Base-by-base conservation (phyloP, 176 grass and related monocot genomes). In the Eremochloa ophiuroides region DNA sequence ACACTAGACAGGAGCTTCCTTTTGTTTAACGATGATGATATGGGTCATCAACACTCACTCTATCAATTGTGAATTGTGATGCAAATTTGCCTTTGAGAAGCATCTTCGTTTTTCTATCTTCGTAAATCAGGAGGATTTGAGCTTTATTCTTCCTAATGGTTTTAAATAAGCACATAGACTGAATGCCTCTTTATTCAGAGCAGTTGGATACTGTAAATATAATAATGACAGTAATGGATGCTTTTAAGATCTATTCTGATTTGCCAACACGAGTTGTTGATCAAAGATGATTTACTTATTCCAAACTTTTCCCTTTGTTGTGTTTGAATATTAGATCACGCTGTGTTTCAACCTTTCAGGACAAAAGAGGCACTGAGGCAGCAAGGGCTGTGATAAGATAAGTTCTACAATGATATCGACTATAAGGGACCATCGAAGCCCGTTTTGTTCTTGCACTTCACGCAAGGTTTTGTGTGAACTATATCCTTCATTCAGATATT, bases 231-330 rank as follows among this genome's bases (percentile, higher is more conserved):
- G 23, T 44, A 73, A 56, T 66, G 39, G 46, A 79, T 48, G 66
- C 79, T 73, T 85, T 82, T 73, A 78, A 73, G 65, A 89, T 82
- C 56, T 77, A 31, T 82, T 85, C 78, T 72, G 83, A 85, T 89
- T 56, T 77, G 38, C 64, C 20, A 72, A 55, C 22, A n/a, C 63
- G 43, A 63, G 10, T 86, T 61, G 68, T 74, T 74, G 73, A 74
- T 71, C 39, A 90, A 78, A 83, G 28, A 63, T 82, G 47, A 33
- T 82, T 23, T 38, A 27, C 8, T 37, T 82, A 59, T 77, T 77
- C 15, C 71, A 38, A 77, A 80, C 40, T 69, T 47, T 82, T 82
- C 4, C 40, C 63, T 77, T 72, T 78, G 28, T 82, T 77, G 12
- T 85, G 37, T 66, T 81, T 39, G 15, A 28, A 77, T 65, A 76